Evolutionary conservation across 495 filamentous ascomycete genomes (phyloP).

Genomic region (Coniosporium apollinis): DNA sequence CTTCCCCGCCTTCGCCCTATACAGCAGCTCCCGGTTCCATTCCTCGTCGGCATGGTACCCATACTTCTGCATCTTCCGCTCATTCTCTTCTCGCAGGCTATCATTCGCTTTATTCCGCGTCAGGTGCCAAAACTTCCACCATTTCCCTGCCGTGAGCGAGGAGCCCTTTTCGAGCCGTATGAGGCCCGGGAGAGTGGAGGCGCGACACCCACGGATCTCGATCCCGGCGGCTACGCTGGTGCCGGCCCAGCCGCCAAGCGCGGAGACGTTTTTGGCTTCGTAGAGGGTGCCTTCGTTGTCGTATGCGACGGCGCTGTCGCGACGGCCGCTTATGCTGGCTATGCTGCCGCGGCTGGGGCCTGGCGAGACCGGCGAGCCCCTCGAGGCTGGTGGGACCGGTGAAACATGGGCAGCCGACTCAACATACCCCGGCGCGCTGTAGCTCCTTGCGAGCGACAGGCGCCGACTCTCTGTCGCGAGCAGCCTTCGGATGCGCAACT

Average conservation of each 20-base stretch:
- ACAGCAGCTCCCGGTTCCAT: conserved; percentile 11
- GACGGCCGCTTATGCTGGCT: too few relatives aligned
- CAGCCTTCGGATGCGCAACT: conserved; percentile 9
- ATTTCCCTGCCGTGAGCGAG: conserved; percentile 4
- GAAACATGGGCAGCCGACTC: too few relatives aligned
- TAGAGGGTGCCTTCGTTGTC: too few relatives aligned
- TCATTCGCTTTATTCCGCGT: conserved; percentile 8
- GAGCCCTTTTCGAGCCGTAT: conserved; percentile 7
- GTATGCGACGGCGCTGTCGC: too few relatives aligned
- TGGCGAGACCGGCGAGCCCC: too few relatives aligned
- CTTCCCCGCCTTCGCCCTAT: conserved; percentile 6
- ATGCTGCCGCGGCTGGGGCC: too few relatives aligned
- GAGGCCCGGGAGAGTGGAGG: conserved; percentile 5
- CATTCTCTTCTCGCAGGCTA: conserved; percentile 12
- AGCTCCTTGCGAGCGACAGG: too few relatives aligned
- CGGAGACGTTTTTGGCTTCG: too few relatives aligned
- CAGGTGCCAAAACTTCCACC: conserved; percentile 7
- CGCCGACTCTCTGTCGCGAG: conserved; percentile 12
- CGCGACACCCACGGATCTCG: conserved; percentile 5
- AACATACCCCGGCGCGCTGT: too few relatives aligned
- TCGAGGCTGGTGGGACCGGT: too few relatives aligned
- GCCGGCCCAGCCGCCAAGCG: too few relatives aligned
- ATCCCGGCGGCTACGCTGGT: too few relatives aligned
- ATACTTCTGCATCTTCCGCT: conserved; percentile 10
- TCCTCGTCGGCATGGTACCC: conserved; percentile 13